Evolutionary conservation across 441 rosid species (phyloP), one percentile per base, ranked within the genome.

Genomic region (Gossypium laxum): DNA sequence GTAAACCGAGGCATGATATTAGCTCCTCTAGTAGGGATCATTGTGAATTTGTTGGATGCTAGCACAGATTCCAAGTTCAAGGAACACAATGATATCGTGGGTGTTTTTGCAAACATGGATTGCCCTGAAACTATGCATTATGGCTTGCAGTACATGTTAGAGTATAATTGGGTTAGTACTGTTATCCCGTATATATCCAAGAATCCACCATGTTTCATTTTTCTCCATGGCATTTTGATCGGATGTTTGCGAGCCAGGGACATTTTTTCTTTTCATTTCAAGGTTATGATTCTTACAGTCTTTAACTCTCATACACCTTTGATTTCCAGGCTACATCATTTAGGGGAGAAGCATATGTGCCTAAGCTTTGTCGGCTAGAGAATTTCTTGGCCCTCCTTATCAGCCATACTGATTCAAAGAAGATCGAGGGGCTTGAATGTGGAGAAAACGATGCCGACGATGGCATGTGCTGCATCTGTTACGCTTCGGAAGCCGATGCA

Each of bases 11-110:
- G 93, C 79, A 83, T 89, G 88, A 83, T 95, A 61, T 78, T 95
- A 79, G 92, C 92, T 51, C 99, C 97, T 65, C 81, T 95, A 26
- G 93, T 88, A 21, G 98, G 98, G 62, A 92, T 95, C 76, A 86
- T 92, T 76, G 83, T 91, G 81, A 95, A 92, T 85, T 83, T 95
- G 76, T 77, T 91, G 84, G 97, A 89, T 74, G 92, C 88, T 54
- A 84, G 86, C 52, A 67, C 63, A 30, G 87, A 74, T 64, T 71
- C 77, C 12, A 80, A 78, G 76, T 72, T 41, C 65, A 76, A 78
- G 81, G 81, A 68, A 47, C 83, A 80, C 64, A 89, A 88, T 71
- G 92, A 92, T 74, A 85, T 95, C 11, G 85, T 89, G 72, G 84
- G 81, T 52, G 86, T 85, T 19, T 92, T 95, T 62, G 91, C 93